Conservation (phyloP, 805 yeast genomes). For the Wickerhamiella alocasiicola region DNA sequence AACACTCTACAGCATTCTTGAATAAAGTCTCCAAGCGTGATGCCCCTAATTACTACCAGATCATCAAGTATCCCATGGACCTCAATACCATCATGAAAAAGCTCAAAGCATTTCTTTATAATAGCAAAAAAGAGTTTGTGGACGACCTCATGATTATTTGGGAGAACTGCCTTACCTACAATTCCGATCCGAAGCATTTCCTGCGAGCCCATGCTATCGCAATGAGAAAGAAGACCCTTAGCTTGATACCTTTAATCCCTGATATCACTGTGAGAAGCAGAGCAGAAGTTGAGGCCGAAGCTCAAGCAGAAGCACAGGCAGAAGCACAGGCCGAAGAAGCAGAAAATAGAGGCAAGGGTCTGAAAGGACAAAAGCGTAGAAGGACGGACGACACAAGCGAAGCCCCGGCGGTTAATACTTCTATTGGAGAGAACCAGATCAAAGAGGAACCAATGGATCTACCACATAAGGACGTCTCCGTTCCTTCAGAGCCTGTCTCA, state of each 20-base stretch:
- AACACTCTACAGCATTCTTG: constrained; percentile 90
- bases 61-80: constrained; percentile 93
- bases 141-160: constrained; percentile 91
- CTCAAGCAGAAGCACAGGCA: constrained; percentile 21
- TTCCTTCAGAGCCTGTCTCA: not conserved
- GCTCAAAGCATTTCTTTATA: constrained; percentile 67
- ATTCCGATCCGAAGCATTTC: constrained; percentile 89
- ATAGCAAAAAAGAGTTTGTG: constrained; percentile 79
- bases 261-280: constrained; percentile 61
- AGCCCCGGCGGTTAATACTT: not conserved
- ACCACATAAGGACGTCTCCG: not conserved
- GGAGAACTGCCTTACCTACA: constrained; percentile 86
- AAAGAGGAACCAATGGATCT: not conserved
- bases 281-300: constrained; percentile 32
- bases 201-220: constrained; percentile 85
- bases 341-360: constrained; percentile 10
- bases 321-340: constrained; percentile 21
- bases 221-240: constrained; percentile 80
- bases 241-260: constrained; percentile 74
- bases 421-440: not conserved
- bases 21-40: constrained; percentile 95
- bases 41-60: constrained; percentile 89
- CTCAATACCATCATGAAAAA: constrained; percentile 87
- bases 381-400: constrained; percentile 1
- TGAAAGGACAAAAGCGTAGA: constrained; percentile 15